Evolutionary conservation across 306 rosid species (phyloP).

Genomic region (Senna siamea): DNA sequence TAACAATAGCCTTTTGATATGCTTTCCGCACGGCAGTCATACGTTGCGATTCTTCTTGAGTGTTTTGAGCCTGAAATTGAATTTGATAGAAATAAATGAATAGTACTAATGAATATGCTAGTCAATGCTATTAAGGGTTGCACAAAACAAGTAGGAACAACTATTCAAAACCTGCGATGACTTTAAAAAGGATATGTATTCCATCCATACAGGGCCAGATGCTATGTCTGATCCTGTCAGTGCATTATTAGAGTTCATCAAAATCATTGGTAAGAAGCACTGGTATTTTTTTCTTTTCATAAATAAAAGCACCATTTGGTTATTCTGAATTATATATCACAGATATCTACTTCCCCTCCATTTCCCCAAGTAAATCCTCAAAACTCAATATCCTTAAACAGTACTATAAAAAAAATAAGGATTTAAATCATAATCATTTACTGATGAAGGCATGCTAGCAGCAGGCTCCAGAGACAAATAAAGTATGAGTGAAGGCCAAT

Average conservation of each 20-base stretch:
- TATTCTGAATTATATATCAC: not conserved
- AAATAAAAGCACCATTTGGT: not conserved
- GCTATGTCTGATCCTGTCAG: slow-evolving; percentile 86
- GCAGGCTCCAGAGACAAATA: not conserved
- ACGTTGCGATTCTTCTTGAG: slow-evolving; percentile 87
- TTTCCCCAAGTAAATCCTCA: not conserved
- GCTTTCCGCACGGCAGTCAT: slow-evolving; percentile 83
- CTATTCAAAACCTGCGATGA: slow-evolving; percentile 77
- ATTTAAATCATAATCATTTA: not conserved
- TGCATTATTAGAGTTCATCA: slow-evolving; percentile 1
- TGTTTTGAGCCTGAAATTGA: slow-evolving; percentile 57
- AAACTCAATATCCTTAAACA: not conserved
- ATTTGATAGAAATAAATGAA: slow-evolving; percentile 16
- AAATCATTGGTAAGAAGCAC: slow-evolving; percentile 35
- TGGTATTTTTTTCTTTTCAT: not conserved
- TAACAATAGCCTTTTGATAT: slow-evolving; percentile 87
- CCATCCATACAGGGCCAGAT: slow-evolving; percentile 98
- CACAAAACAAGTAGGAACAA: slow-evolving; percentile 33
- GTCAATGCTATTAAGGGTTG: slow-evolving; percentile 23
- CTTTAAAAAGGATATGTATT: slow-evolving; percentile 81
- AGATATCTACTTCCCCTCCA: not conserved
- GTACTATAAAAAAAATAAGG: slow-evolving; percentile 7
- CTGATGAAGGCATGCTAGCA: not conserved
- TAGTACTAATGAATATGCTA: slow-evolving; percentile 13
- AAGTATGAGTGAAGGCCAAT: slow-evolving; percentile 5